phyloP scores from a whole-genome alignment of 2,329 filamentous ascomycete species.

The Teratosphaeria zuluensis region DNA sequence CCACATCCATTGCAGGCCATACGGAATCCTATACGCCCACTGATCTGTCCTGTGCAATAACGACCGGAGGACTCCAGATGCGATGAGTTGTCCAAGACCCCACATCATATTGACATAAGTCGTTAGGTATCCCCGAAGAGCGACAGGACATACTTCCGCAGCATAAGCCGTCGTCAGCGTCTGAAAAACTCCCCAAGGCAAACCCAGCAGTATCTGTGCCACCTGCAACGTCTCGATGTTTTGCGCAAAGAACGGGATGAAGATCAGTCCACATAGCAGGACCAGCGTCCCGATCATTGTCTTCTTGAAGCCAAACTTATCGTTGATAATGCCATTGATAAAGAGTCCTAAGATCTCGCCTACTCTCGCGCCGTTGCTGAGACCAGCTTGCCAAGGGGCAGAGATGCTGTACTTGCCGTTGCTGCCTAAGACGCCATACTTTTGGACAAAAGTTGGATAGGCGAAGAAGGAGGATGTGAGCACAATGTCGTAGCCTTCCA shows the following conservation, averaged over 20 bases:
- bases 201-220: slow-evolving; percentile 34
- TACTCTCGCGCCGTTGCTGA: slow-evolving; percentile 32
- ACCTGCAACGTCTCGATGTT: slow-evolving; percentile 15
- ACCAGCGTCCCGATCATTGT: slow-evolving; percentile 52
- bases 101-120: slow-evolving; percentile 33
- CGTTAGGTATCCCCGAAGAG: slow-evolving; percentile 20
- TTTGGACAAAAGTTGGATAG: slow-evolving; percentile 19
- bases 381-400: slow-evolving; percentile 28
- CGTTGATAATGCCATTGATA: slow-evolving; percentile 55
- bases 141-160: slow-evolving; percentile 29
- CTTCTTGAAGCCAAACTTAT: slow-evolving; percentile 33
- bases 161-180: slow-evolving; percentile 30
- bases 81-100: slow-evolving; percentile 26
- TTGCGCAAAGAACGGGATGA: slow-evolving; percentile 32
- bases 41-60: not conserved
- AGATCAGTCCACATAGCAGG: slow-evolving; percentile 28
- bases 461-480: slow-evolving; percentile 28
- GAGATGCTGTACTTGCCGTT: slow-evolving; percentile 41
- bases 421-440: slow-evolving; percentile 32
- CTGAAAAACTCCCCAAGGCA: slow-evolving; percentile 25
- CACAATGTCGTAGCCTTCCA: slow-evolving; percentile 32
- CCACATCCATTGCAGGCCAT: slow-evolving; percentile 35
- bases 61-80: not conserved
- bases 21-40: slow-evolving; percentile 18
- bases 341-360: slow-evolving; percentile 59